These are phyloP conservation scores for Pseudozyma flocculosa DNA, from an alignment of 1,284 basidiomycete species.

Conservation along the genomic window DNA sequence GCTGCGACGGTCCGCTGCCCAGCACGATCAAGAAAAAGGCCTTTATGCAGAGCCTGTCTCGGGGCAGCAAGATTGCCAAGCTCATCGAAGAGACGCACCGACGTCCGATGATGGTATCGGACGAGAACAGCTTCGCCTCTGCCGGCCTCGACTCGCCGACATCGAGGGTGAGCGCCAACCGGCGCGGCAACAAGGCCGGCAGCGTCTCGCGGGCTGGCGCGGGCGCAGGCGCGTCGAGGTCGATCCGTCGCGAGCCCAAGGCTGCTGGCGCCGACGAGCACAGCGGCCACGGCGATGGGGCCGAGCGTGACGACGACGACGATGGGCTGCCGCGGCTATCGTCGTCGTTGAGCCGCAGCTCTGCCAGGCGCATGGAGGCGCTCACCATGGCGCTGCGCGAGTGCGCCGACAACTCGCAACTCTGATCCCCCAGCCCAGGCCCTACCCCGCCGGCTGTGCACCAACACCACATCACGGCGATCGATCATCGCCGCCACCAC, in stretches of 20 bases:
- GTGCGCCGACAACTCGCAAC: neutral
- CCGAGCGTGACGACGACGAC: neutral
- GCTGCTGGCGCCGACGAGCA: too few relatives aligned
- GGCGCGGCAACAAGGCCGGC: conserved; percentile 9
- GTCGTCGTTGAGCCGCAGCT: conserved; percentile 14
- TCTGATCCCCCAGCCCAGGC: neutral
- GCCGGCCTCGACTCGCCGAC: neutral
- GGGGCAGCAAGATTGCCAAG: conserved; percentile 33
- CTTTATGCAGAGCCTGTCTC: conserved; percentile 12
- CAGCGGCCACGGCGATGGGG: too few relatives aligned
- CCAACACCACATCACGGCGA: too few relatives aligned
- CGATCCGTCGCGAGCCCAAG: too few relatives aligned
- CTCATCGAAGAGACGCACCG: conserved; percentile 25
- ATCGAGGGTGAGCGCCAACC: neutral
- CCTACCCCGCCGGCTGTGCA: too few relatives aligned
- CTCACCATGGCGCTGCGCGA: conserved; percentile 27
- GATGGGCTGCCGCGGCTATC: conserved; percentile 1
- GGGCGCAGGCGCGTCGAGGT: too few relatives aligned
- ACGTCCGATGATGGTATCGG: neutral
- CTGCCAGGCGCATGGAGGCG: conserved; percentile 17
- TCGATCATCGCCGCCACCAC: too few relatives aligned
- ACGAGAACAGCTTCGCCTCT: neutral
- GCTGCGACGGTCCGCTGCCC: neutral
- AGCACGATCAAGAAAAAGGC: conserved; percentile 14
- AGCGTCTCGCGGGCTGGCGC: too few relatives aligned